phyloP scores from a whole-genome alignment of 345 rosid species.

The Salix dunnii region DNA sequence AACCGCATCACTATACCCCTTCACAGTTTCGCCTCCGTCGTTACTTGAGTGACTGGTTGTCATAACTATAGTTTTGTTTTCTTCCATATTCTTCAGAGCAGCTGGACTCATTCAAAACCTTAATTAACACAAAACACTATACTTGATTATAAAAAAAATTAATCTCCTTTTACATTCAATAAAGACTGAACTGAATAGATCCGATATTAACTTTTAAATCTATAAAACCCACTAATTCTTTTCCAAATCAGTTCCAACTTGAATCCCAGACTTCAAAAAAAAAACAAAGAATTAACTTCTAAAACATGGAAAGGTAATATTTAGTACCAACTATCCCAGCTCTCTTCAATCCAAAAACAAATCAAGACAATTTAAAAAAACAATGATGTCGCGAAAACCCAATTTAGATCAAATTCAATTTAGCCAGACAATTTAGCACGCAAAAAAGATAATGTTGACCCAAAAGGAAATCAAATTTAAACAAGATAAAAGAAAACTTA shows the following conservation, averaged over 20 bases:
- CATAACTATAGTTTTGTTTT: constrained; percentile 17
- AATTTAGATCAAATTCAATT: too few species aligned
- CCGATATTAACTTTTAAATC: not conserved
- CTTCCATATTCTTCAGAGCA: constrained; percentile 25
- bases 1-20: constrained; percentile 15
- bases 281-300: too few species aligned
- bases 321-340: too few species aligned
- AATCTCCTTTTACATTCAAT: not conserved
- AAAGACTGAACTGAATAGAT: not conserved
- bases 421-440: too few species aligned
- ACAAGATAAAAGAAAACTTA: not conserved
- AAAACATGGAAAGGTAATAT: too few species aligned
- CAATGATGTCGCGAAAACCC: too few species aligned
- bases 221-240: not conserved
- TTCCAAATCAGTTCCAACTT: too few species aligned
- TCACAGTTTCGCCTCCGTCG: constrained; percentile 16
- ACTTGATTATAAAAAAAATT: not conserved
- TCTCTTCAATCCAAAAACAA: too few species aligned
- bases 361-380: too few species aligned
- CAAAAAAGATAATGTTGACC: not conserved
- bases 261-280: too few species aligned
- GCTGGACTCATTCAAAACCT: constrained; percentile 20
- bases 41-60: constrained; percentile 14
- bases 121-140: not conserved
- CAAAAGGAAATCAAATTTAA: not conserved